These are phyloP conservation scores for Podila epicladia DNA, from an alignment of 192 early-diverging fungal species.

Conservation along the genomic window DNA sequence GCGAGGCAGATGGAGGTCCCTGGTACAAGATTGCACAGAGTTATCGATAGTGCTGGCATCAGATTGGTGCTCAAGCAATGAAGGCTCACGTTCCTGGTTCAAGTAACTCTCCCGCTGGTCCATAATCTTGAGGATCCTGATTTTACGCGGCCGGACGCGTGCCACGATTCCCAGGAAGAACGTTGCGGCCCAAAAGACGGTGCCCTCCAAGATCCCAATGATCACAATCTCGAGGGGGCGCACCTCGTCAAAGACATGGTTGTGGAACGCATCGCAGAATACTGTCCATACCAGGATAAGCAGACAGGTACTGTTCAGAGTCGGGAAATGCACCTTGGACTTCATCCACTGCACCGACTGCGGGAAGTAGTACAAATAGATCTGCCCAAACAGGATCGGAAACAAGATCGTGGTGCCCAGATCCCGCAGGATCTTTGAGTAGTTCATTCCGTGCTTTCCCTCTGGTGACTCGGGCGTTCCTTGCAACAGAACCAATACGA, in stretches of 20 bases:
- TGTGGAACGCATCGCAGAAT: conserved; percentile 74
- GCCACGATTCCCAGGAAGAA: conserved; percentile 58
- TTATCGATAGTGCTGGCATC: too few species aligned
- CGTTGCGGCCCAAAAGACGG: conserved; percentile 62
- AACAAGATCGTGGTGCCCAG: conserved; percentile 69
- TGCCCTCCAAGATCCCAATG: conserved; percentile 59
- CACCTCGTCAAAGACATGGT: conserved; percentile 60
- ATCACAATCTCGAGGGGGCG: conserved; percentile 59
- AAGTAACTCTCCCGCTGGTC: conserved; percentile 27
- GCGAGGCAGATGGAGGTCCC: conserved; percentile 1
- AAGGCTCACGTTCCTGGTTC: conserved; percentile 13
- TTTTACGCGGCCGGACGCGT: conserved; percentile 48
- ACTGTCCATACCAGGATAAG: conserved; percentile 77
- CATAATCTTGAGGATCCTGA: conserved; percentile 48
- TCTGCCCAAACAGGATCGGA: conserved; percentile 70
- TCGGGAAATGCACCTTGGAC: conserved; percentile 60
- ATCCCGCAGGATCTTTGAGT: conserved; percentile 59
- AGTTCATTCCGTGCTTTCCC: conserved; percentile 55
- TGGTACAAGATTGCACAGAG: not conserved
- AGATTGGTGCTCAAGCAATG: too few species aligned
- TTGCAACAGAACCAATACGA: conserved; percentile 32
- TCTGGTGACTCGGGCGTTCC: conserved; percentile 19
- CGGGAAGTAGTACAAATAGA: conserved; percentile 60
- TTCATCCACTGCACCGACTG: conserved; percentile 54
- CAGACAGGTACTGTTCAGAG: conserved; percentile 65